These are phyloP conservation scores for Aspergillus diversus DNA, from an alignment of 495 filamentous ascomycete genomes.

Conservation along the genomic window DNA sequence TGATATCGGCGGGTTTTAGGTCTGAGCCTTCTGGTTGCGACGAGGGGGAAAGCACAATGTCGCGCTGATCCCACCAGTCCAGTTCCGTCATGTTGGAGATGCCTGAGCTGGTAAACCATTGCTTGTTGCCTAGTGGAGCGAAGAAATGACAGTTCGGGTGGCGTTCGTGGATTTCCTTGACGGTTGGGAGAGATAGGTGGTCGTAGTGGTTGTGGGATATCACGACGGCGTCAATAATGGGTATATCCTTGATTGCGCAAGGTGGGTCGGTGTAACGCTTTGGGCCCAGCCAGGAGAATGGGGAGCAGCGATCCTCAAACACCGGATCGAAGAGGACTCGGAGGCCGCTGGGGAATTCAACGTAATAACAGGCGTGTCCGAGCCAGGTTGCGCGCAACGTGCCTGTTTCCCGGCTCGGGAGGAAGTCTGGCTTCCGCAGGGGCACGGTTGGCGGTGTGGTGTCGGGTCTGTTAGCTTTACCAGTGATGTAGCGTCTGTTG, in stretches of 20 bases:
- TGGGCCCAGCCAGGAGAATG: slow-evolving; percentile 71
- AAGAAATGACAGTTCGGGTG: slow-evolving; percentile 88
- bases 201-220: slow-evolving; percentile 97
- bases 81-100: slow-evolving; percentile 80
- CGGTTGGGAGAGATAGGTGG: slow-evolving; percentile 77
- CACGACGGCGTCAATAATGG: slow-evolving; percentile 82
- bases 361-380: slow-evolving; percentile 91
- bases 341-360: slow-evolving; percentile 87
- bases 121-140: slow-evolving; percentile 82
- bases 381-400: slow-evolving; percentile 91
- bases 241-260: slow-evolving; percentile 78
- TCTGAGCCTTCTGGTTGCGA: slow-evolving; percentile 27
- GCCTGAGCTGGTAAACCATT: slow-evolving; percentile 75
- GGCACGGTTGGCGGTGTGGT: slow-evolving; percentile 69
- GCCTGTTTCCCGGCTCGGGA: slow-evolving; percentile 57
- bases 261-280: slow-evolving; percentile 82
- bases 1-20: slow-evolving; percentile 54
- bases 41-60: slow-evolving; percentile 63
- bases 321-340: slow-evolving; percentile 95
- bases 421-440: slow-evolving; percentile 71
- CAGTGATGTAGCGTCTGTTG: slow-evolving; percentile 58
- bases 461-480: slow-evolving; percentile 61
- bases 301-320: slow-evolving; percentile 85
- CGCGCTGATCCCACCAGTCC: slow-evolving; percentile 93
- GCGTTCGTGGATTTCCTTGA: slow-evolving; percentile 68